These are phyloP conservation scores for Daldinia loculata DNA, from an alignment of 495 filamentous ascomycete species.

Conservation along the genomic window DNA sequence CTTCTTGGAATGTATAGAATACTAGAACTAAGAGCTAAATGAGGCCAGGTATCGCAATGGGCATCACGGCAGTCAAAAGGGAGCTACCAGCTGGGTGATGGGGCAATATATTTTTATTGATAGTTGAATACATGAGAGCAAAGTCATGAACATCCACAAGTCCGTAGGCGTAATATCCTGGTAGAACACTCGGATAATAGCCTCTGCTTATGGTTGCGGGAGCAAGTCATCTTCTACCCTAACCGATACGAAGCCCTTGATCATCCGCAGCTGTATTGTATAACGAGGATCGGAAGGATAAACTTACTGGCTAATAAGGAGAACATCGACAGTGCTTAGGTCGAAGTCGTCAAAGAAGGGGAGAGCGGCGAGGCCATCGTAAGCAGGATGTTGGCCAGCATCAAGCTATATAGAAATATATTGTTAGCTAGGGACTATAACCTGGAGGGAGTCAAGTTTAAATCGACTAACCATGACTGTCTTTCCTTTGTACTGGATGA, in stretches of 20 bases:
- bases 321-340: slow-evolving; percentile 93
- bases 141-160: slow-evolving; percentile 15
- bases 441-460: slow-evolving; percentile 6
- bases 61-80: slow-evolving; percentile 28
- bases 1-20: slow-evolving; percentile 20
- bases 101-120: slow-evolving; percentile 46
- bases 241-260: slow-evolving; percentile 36
- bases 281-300: slow-evolving; percentile 36
- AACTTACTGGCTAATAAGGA: slow-evolving; percentile 96
- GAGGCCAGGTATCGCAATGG: slow-evolving; percentile 17
- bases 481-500: slow-evolving; percentile 98
- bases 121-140: slow-evolving; percentile 45
- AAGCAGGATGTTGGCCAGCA: slow-evolving; percentile 96
- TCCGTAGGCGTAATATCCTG: slow-evolving; percentile 9
- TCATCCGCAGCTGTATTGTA: slow-evolving; percentile 20
- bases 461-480: slow-evolving; percentile 85
- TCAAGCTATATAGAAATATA: slow-evolving; percentile 71
- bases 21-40: slow-evolving; percentile 11
- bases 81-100: slow-evolving; percentile 36
- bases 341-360: slow-evolving; percentile 99
- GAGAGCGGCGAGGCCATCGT: slow-evolving; percentile 90
- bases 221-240: slow-evolving; percentile 17
- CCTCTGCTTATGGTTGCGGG: slow-evolving; percentile 9
- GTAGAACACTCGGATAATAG: neutral
- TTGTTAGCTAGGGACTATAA: neutral